Evolutionary conservation across 2,329 filamentous ascomycete genomes (phyloP), one percentile per base, ranked within the genome.

Genomic region (Pseudocercospora musae): DNA sequence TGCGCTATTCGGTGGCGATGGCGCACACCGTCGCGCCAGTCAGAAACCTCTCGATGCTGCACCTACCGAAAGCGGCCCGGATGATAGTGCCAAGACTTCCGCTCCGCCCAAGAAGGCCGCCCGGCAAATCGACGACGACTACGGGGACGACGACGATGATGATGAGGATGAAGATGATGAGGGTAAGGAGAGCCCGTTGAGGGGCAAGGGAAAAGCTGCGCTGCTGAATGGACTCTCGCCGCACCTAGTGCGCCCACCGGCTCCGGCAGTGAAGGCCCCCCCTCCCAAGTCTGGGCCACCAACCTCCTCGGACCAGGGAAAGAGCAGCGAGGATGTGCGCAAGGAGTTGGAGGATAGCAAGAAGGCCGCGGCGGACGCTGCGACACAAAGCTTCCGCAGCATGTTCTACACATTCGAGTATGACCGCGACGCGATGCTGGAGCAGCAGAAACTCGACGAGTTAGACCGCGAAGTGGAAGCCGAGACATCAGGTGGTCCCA

Each of bases 381-480:
- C 92, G 48, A 92, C 92, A 78, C 86, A 87, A 71, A 95, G 90
- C 78, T 98, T 97, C 77, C 89, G 96, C 74, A 96, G 92, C 9
- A 84, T 96, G 68, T 96, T 98, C 77, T 94, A 96, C 76, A 97
- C 95, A 1, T 83, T 98, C 31, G 95, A 99, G 77, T 95, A 94
- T 75, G 95, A 99, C 74, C 87, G 91, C 59, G 92, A 94, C 71
- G 95, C 95, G 54, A 98, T 99, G 95, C 79, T 98, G 61, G 95
- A 99, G 76, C 95, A 99, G 77, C 92, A 98, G 76, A 92, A 94
- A 76, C 84, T 99, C 25, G 95, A 99, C 73, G 95, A 98, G 76
- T 92, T 96, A 1, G 95, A 99, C 76, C 90, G 96, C 74, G 92
- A 96, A 75, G 89, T 98, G 9, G 94, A 98, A 76, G 93, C 93